Conservation (phyloP, 2,329 filamentous ascomycete species). For the Chrysoporthe puriensis region DNA sequence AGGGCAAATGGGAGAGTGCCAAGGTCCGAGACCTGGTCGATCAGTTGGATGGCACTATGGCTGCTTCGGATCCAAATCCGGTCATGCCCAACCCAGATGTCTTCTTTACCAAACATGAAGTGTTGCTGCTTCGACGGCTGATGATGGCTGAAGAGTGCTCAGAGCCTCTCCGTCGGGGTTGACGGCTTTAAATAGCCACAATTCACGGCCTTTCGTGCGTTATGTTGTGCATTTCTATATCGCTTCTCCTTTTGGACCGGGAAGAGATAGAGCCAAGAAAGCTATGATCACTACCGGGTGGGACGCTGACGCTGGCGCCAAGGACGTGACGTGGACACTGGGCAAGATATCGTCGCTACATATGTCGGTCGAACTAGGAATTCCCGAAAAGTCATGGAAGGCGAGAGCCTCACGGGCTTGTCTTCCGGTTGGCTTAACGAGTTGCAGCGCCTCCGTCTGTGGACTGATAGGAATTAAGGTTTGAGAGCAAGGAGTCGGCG, state of each 20-base stretch:
- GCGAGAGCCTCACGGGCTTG: neutral
- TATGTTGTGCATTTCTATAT: neutral
- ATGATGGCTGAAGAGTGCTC: slow-evolving; percentile 21
- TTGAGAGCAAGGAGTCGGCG: neutral
- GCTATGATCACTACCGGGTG: neutral
- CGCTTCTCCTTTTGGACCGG: neutral
- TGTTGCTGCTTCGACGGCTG: slow-evolving; percentile 47
- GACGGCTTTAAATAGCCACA: neutral
- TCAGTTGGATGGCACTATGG: slow-evolving; percentile 42
- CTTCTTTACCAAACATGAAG: slow-evolving; percentile 58
- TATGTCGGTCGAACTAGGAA: neutral
- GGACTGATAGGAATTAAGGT: neutral
- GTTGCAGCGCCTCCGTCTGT: neutral
- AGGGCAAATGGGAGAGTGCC: slow-evolving; percentile 53
- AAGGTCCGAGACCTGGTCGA: slow-evolving; percentile 55
- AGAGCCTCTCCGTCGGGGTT: neutral
- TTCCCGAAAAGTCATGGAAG: no score
- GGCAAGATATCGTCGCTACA: neutral
- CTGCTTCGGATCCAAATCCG: slow-evolving; percentile 15
- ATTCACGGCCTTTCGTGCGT: neutral
- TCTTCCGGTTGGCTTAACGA: neutral
- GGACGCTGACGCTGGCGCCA: neutral
- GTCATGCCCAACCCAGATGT: slow-evolving; percentile 34
- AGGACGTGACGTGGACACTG: neutral
- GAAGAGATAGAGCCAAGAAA: neutral